These are phyloP conservation scores for Candida verbasci DNA, from an alignment of 805 yeast genomes.

Conservation along the genomic window DNA sequence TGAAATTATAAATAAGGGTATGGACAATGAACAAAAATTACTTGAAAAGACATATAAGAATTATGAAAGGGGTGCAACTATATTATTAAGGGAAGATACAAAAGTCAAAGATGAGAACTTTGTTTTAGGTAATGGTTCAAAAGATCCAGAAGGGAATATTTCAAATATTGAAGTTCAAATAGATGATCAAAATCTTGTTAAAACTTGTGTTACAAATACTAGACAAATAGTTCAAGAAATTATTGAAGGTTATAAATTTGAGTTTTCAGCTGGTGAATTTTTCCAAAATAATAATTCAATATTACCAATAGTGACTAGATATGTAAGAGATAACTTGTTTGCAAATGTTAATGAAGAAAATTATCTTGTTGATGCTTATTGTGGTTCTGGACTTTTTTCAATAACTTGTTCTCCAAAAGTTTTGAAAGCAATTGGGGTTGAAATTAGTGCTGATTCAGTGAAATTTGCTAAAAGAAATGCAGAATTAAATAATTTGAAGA, in stretches of 20 bases:
- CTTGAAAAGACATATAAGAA: constrained; percentile 45
- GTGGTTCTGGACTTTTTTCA: constrained; percentile 93
- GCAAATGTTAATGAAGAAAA: constrained; percentile 29
- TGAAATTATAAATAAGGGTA: constrained; percentile 64
- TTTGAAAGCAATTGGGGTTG: constrained; percentile 88
- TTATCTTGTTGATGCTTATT: constrained; percentile 88
- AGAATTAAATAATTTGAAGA: constrained; percentile 62
- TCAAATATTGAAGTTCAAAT: constrained; percentile 22
- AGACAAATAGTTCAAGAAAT: constrained; percentile 78
- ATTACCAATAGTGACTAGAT: constrained; percentile 73
- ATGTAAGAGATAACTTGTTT: constrained; percentile 69
- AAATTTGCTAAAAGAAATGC: constrained; percentile 85
- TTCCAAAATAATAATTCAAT: constrained; percentile 95
- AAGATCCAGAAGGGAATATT: constrained; percentile 30
- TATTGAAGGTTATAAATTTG: constrained; percentile 70
- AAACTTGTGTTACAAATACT: constrained; percentile 74
- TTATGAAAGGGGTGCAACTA: constrained; percentile 78
- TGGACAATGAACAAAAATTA: constrained; percentile 60
- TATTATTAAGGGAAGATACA: constrained; percentile 78
- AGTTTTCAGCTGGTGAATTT: constrained; percentile 91
- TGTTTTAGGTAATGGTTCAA: constrained; percentile 41
- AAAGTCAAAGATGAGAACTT: constrained; percentile 26
- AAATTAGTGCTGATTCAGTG: constrained; percentile 86
- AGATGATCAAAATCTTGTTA: constrained; percentile 34
- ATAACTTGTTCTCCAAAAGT: constrained; percentile 80